Base-by-base conservation (phyloP, 2,329 filamentous ascomycete species). In the Aspergillus tubingensis region DNA sequence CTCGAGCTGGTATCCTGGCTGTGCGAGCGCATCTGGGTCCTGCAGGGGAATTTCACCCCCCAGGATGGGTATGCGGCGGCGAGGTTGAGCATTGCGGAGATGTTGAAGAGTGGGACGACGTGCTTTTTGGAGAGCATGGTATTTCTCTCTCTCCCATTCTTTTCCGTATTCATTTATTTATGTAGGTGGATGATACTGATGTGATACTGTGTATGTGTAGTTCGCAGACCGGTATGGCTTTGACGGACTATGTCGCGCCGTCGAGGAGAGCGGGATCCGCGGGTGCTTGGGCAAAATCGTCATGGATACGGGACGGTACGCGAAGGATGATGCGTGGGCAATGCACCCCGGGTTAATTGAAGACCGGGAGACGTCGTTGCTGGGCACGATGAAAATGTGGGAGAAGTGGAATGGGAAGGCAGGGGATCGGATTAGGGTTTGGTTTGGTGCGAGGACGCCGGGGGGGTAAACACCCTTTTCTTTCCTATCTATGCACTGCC, bases 121-220 rank as follows among this genome's bases (percentile, higher is more conserved):
- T 82, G 79, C 65, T 84, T 84, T 63, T 70, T 83, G 11, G 81
- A 83, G 68, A 81, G 80, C 54, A 82, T 83, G 81, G 76, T 81
- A 57, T 59, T 57, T n/a, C 19, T 48, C 19, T 27, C 25, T 27
- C 7, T 27, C 25, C 25, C 23, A 23, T 23, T 23, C 23, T 23
- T 23, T 23, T 2, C 23, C 23, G 5, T 0, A 23, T 1, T 23
- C 23, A 23, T 1, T 23, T 23, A 23, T 23, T 23, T 23, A 23
- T 23, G 23, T 23, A 23, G 23, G 23, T 23, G 23, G 23, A 2
- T 1, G 1, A 6, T 25, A 7, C 25, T 27, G 2, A 27, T 27
- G 0, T 27, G 25, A 27, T 8, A 27, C 25, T 8, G 25, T 27
- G 25, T 2, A 2, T 8, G 25, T 2, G 25, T 27, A 79, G 76